A percentile compares a stretch with the other conserved stretches of the same genome.
These are phyloP conservation scores for Penicillium vulpinum DNA, from an alignment of 2,329 filamentous ascomycete species.

Conservation along the genomic window DNA sequence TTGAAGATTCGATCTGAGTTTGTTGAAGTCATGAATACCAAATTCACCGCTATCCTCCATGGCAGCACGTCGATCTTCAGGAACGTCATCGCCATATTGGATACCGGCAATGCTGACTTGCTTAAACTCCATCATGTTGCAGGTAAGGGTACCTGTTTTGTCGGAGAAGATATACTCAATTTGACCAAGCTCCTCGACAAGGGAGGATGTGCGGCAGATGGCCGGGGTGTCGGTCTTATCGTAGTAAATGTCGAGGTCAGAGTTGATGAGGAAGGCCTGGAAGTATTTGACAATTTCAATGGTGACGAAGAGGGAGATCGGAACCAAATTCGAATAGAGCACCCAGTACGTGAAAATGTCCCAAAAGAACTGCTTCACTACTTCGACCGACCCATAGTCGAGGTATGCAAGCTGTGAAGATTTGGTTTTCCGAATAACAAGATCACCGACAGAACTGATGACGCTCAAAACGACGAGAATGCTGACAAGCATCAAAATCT, in stretches of 20 bases:
- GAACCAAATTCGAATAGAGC: conserved; percentile 91
- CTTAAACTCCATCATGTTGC: conserved; percentile 98
- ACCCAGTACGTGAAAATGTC: conserved; percentile 99
- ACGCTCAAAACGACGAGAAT: conserved; percentile 83
- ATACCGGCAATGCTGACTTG: conserved; percentile 91
- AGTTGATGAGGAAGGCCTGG: conserved; percentile 96
- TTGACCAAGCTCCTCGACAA: conserved; percentile 96
- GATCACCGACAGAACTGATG: conserved; percentile 86
- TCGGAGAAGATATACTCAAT: conserved; percentile 99
- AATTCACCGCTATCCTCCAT: conserved; percentile 74
- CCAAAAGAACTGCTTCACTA: conserved; percentile 80
- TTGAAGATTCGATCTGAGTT: conserved; percentile 68
- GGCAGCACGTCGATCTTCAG: conserved; percentile 82
- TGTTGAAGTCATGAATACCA: conserved; percentile 82
- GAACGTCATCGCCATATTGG: conserved; percentile 88
- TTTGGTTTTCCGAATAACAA: conserved; percentile 71
- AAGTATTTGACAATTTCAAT: conserved; percentile 98
- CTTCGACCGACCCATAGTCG: conserved; percentile 62
- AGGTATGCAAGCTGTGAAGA: conserved; percentile 70
- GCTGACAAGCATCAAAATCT: conserved; percentile 84
- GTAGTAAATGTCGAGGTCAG: conserved; percentile 97
- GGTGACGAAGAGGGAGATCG: conserved; percentile 96
- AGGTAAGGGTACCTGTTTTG: conserved; percentile 96
- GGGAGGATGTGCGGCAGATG: conserved; percentile 90
- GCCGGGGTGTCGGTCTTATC: conserved; percentile 93